Evolutionary conservation across 495 filamentous ascomycete species (phyloP).

Genomic region (Penicillium crystallinum): DNA sequence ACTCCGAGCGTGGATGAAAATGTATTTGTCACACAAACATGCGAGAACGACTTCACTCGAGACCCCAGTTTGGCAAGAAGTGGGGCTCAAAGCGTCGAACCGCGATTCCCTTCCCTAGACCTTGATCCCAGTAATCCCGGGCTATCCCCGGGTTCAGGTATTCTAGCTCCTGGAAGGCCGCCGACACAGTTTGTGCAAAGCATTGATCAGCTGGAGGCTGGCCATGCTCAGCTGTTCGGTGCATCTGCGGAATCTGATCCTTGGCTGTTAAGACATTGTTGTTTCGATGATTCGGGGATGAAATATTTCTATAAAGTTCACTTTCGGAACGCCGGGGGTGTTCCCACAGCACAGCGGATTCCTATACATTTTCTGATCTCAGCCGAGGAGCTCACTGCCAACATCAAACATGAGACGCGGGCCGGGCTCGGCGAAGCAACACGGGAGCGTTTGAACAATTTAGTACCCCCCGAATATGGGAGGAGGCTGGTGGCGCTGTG

Average conservation of each 20-base stretch:
- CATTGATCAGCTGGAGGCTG: constrained; percentile 30
- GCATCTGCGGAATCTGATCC: constrained; percentile 36
- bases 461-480: constrained; percentile 28
- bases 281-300: constrained; percentile 33
- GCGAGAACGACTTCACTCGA: background rate
- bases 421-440: constrained; percentile 16
- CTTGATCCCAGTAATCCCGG: constrained; percentile 9
- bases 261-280: constrained; percentile 34
- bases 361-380: constrained; percentile 35
- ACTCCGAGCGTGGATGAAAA: constrained; percentile 6
- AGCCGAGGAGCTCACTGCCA: constrained; percentile 19
- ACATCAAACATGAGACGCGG: constrained; percentile 21
- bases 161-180: constrained; percentile 11
- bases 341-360: constrained; percentile 28
- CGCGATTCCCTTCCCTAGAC: constrained; percentile 12
- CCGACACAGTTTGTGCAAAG: constrained; percentile 29
- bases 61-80: constrained; percentile 4
- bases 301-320: constrained; percentile 32
- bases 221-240: constrained; percentile 31
- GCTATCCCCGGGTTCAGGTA: constrained; percentile 15
- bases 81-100: constrained; percentile 3
- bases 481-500: constrained; percentile 25
- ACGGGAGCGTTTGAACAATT: constrained; percentile 20
- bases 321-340: constrained; percentile 35
- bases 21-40: background rate